Evolutionary conservation across 2,329 filamentous ascomycete genomes (phyloP).

Genomic region (Escovopsis sp.): DNA sequence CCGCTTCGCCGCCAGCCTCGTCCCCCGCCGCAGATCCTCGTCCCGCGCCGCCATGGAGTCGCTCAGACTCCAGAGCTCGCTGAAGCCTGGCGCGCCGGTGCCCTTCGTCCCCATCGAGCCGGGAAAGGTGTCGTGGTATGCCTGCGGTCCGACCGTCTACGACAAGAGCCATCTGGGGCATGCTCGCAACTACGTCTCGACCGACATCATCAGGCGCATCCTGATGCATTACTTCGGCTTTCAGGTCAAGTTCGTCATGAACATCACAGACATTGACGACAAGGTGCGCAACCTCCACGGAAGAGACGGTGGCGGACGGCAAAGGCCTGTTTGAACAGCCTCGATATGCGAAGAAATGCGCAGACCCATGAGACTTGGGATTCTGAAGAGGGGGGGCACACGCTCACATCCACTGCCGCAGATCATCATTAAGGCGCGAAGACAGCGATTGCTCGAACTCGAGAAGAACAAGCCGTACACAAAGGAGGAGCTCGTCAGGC

Average conservation of each 20-base stretch:
- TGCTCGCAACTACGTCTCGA: conserved; percentile 80
- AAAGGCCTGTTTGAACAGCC: no score
- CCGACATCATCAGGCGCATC: conserved; percentile 75
- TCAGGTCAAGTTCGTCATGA: conserved; percentile 78
- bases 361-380: no score
- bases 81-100: conserved; percentile 56
- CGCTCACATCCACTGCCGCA: conserved; percentile 11
- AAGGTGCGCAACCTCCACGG: conserved; percentile 30
- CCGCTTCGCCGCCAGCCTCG: conserved; percentile 12
- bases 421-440: conserved; percentile 49
- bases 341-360: no score
- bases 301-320: no score
- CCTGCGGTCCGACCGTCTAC: conserved; percentile 76
- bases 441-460: conserved; percentile 68
- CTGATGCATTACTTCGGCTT: conserved; percentile 72
- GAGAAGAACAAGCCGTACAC: conserved; percentile 53
- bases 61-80: conserved; percentile 65
- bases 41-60: conserved; percentile 29
- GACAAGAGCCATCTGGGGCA: conserved; percentile 72
- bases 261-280: conserved; percentile 75
- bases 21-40: conserved; percentile 22
- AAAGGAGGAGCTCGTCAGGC: conserved; percentile 27
- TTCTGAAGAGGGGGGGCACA: neutral
- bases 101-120: conserved; percentile 59
- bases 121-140: conserved; percentile 69